Base-by-base conservation (phyloP, 345 rosid genomes). In the Populus pruinosa region DNA sequence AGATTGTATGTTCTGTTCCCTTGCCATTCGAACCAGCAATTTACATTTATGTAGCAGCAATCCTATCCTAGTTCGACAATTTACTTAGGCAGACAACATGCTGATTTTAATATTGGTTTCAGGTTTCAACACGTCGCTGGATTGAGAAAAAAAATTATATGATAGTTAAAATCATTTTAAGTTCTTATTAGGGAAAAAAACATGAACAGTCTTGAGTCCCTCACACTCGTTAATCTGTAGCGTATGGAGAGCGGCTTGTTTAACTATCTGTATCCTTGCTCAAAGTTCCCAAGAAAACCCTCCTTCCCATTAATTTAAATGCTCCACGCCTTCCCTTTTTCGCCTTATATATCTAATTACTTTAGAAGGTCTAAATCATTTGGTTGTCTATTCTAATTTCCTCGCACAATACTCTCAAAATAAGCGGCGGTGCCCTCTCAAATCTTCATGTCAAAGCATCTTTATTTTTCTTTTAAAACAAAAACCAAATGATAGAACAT, bases 281-380 rank as follows among this genome's bases (percentile, higher is more conserved):
- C 39, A 23, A 75, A 77, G 17, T 43, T 62, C 72, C 70, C 66
- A 8, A 55, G 6, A 76, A 83, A 56, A 53, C 66, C 62, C 44
- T 20, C 59, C 5, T 21, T 29, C 49, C 56, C 16, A 35, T 49
- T 33, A 33, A 33, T 33, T 65, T 62, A 55, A 43, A 65, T 29
- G 13, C 36, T 43, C 16, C n/a, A 6, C 0, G 12, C 43, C 33
- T 39, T 35, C 75, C 69, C 14, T 64, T 43, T 55, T n/a, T 10
- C 76, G 4, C 41, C 74, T 18, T 61, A 0, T 16, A 33, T 35
- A 49, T 68, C 31, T 8, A 25, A 47, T 70, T 70, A 27, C 89
- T 86, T 83, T 83, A 77, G 87, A 86, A 81, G 85, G 83, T 88
- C 82, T 79, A 76, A 81, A 83, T 84, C 85, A 83, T 83, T 83